Conservation (phyloP, 2,329 filamentous ascomycete species). For the Beauveria scarabaeidicola region DNA sequence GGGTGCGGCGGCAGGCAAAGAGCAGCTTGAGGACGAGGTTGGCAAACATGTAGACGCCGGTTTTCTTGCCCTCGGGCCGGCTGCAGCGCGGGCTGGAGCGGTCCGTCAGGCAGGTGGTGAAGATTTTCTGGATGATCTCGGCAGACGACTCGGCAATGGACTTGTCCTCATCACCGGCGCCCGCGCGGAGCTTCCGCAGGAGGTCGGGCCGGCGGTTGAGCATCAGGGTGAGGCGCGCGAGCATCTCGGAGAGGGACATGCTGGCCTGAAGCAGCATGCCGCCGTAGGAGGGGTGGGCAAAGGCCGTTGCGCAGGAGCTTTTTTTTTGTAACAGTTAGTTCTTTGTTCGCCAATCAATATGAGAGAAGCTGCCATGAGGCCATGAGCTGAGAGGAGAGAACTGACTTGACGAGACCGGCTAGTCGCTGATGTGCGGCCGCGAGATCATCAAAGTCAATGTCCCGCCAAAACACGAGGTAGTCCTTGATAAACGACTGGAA, state of each 20-base stretch:
- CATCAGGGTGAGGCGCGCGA: conserved; percentile 75
- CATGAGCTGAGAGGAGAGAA: conserved; percentile 10
- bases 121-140: conserved; percentile 82
- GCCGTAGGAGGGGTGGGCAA: conserved; percentile 71
- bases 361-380: not conserved
- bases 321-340: not conserved
- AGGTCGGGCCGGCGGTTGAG: conserved; percentile 75
- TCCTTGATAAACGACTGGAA: conserved; percentile 73
- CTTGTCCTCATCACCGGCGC: conserved; percentile 51
- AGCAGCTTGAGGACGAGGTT: conserved; percentile 84
- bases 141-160: conserved; percentile 80
- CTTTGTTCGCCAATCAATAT: not conserved
- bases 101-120: conserved; percentile 82
- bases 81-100: conserved; percentile 54
- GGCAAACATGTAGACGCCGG: conserved; percentile 84
- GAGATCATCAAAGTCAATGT: conserved; percentile 68
- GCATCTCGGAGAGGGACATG: conserved; percentile 69
- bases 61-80: conserved; percentile 72
- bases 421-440: conserved; percentile 67
- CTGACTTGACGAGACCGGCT: conserved; percentile 66
- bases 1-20: conserved; percentile 78
- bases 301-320: conserved; percentile 74
- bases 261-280: conserved; percentile 75
- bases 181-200: conserved; percentile 54
- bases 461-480: conserved; percentile 73